phyloP scores from a whole-genome alignment of 306 rosid genomes.

The Cercis canadensis region DNA sequence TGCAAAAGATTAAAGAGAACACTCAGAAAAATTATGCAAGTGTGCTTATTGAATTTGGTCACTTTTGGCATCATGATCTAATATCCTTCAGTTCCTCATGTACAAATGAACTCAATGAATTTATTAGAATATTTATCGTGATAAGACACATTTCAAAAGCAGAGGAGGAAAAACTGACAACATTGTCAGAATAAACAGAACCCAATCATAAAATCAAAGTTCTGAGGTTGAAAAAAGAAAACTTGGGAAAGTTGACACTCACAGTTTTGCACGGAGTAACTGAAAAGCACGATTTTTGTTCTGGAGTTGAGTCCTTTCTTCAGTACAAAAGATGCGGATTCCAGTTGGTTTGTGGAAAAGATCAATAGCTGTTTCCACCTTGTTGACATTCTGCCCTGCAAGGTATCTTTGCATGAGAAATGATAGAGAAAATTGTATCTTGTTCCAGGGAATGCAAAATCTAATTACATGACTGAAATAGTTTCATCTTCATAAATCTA shows the following conservation, averaged over 20 bases:
- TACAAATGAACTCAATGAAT: constrained; percentile 29
- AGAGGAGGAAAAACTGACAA: constrained; percentile 9
- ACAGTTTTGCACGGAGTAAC: constrained; percentile 96
- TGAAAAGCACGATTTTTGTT: constrained; percentile 90
- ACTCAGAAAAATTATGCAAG: constrained; percentile 8
- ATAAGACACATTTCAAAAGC: constrained; percentile 20
- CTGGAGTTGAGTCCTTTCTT: constrained; percentile 91
- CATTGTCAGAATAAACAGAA: constrained; percentile 14
- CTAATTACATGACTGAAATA: constrained; percentile 28
- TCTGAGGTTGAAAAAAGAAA: constrained; percentile 14
- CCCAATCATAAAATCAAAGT: constrained; percentile 24
- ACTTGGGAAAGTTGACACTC: constrained; percentile 40
- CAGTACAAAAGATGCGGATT: constrained; percentile 97
- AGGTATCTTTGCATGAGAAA: constrained; percentile 36
- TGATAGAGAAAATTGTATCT: constrained; percentile 30
- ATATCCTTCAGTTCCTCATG: constrained; percentile 34
- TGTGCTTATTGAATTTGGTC: constrained; percentile 22
- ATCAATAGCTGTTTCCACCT: constrained; percentile 98
- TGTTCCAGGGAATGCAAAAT: constrained; percentile 18
- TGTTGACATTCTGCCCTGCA: constrained; percentile 99
- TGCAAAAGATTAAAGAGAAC: constrained; percentile 30
- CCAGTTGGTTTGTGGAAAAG: constrained; percentile 97
- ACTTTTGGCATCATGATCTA: constrained; percentile 29
- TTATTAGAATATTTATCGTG: constrained; percentile 25
- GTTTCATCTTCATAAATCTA: constrained; percentile 24